These are phyloP conservation scores for Ganoderma lingzhi DNA, from an alignment of 1,284 basidiomycete species.

Conservation along the genomic window DNA sequence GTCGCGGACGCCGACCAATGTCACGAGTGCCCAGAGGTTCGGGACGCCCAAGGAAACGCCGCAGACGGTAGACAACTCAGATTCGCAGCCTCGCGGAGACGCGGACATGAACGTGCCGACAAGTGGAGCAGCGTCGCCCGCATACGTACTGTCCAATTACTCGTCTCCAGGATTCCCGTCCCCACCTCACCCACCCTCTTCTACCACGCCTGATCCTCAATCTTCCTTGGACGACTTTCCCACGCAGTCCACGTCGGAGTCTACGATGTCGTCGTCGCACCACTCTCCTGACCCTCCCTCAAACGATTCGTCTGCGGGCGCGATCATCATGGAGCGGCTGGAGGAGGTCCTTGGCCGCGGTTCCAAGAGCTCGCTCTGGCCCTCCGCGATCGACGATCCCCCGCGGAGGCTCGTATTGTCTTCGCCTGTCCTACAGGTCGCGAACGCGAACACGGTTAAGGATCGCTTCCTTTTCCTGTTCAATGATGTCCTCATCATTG, in stretches of 20 bases:
- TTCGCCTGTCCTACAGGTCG: conserved; percentile 92
- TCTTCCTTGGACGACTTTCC: conserved; percentile 72
- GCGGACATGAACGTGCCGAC: conserved; percentile 29
- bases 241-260: conserved; percentile 53
- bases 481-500: conserved; percentile 91
- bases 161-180: conserved; percentile 51
- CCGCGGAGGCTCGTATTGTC: conserved; percentile 86
- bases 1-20: conserved; percentile 54
- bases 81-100: conserved; percentile 26
- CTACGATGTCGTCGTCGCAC: conserved; percentile 53
- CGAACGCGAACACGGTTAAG: conserved; percentile 93
- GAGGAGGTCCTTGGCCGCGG: conserved; percentile 72
- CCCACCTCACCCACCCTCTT: conserved; percentile 64
- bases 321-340: conserved; percentile 66
- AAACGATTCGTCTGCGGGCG: conserved; percentile 45
- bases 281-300: conserved; percentile 45
- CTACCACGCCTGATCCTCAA: conserved; percentile 77
- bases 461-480: conserved; percentile 97
- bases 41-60: conserved; percentile 34
- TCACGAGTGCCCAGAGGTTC: conserved; percentile 48
- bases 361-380: conserved; percentile 66
- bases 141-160: conserved; percentile 31
- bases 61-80: conserved; percentile 18
- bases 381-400: conserved; percentile 81
- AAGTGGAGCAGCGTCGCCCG: conserved; percentile 34